Conservation (phyloP, 805 yeast species). For the Wickerhamomyces mucosus region DNA sequence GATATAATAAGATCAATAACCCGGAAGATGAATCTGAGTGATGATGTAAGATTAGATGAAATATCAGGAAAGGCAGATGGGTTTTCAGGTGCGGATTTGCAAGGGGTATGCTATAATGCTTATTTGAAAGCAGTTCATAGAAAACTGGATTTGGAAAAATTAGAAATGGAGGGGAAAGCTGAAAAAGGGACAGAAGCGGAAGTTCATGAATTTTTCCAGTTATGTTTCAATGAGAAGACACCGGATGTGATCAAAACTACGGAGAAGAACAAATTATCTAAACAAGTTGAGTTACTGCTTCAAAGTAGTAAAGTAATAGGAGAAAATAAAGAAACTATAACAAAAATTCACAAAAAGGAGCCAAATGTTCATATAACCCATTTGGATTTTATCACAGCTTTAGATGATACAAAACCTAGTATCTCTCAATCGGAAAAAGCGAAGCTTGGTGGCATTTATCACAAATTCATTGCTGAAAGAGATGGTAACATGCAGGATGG, state of each 20-base stretch:
- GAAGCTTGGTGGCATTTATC: conserved; percentile 57
- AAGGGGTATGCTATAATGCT: conserved; percentile 86
- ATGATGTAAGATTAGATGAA: conserved; percentile 38
- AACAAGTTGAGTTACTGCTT: conserved; percentile 33
- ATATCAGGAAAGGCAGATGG: conserved; percentile 61
- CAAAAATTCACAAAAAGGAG: conserved; percentile 1
- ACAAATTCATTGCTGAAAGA: conserved; percentile 57
- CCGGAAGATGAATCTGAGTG: conserved; percentile 47
- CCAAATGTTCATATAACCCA: conserved; percentile 36
- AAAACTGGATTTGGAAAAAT: conserved; percentile 42
- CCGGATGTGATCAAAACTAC: conserved; percentile 23
- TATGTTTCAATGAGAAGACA: conserved; percentile 19
- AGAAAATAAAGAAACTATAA: conserved; percentile 1
- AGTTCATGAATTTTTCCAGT: conserved; percentile 33
- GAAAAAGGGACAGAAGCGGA: conserved; percentile 7
- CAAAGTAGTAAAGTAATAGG: conserved; percentile 7
- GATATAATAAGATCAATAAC: conserved; percentile 60
- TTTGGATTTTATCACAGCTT: conserved; percentile 50
- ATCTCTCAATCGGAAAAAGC: conserved; percentile 63
- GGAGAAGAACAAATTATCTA: conserved; percentile 30
- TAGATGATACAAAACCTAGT: conserved; percentile 79
- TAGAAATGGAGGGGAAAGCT: conserved; percentile 15
- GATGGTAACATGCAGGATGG: conserved; percentile 90
- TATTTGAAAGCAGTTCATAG: conserved; percentile 78
- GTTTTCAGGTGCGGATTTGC: conserved; percentile 91